phyloP scores from a whole-genome alignment of 2,329 filamentous ascomycete species.

The Teratosphaeria nubilosa region DNA sequence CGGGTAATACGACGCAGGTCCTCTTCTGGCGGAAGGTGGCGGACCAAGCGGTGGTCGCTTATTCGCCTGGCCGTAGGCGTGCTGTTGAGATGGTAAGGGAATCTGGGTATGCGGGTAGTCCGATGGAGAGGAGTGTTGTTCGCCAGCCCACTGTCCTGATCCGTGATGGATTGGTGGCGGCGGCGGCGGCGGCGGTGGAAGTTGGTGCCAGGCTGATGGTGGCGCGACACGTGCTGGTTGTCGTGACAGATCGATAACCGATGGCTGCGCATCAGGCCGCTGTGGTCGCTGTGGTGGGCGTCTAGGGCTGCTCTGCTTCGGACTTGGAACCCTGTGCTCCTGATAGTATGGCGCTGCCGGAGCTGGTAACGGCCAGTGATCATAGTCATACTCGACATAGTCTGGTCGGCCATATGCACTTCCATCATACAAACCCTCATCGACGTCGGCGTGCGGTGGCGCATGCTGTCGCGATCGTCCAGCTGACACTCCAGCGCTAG shows the following conservation, averaged over 20 bases:
- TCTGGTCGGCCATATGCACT: slow-evolving; percentile 14
- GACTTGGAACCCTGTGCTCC: not conserved
- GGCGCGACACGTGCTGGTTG: slow-evolving; percentile 8
- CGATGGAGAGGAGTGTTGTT: slow-evolving; percentile 18
- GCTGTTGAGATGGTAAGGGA: slow-evolving; percentile 1
- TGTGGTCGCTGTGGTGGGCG: slow-evolving; percentile 19
- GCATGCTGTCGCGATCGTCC: slow-evolving; percentile 3
- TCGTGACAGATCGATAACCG: slow-evolving; percentile 9
- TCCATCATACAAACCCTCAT: slow-evolving; percentile 17
- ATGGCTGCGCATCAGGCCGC: slow-evolving; percentile 14
- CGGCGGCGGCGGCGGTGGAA: slow-evolving; percentile 8
- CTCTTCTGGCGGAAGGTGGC: slow-evolving; percentile 38
- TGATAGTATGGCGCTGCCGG: slow-evolving; percentile 5
- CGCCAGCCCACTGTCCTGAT: slow-evolving; percentile 20
- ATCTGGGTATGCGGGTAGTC: not conserved
- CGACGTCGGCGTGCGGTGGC: slow-evolving; percentile 6
- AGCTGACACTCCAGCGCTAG: slow-evolving; percentile 1
- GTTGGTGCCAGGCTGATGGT: slow-evolving; percentile 3
- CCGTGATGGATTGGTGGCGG: slow-evolving; percentile 18
- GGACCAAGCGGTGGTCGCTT: slow-evolving; percentile 32
- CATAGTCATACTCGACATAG: slow-evolving; percentile 5
- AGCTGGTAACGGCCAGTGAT: slow-evolving; percentile 17
- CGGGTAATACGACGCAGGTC: slow-evolving; percentile 40
- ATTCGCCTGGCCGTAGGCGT: slow-evolving; percentile 5
- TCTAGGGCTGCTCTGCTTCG: slow-evolving; percentile 7